Evolutionary conservation across 352 stramenopile species (phyloP), one percentile per base, ranked within the genome.

Genomic region (Plasmopara viticola): DNA sequence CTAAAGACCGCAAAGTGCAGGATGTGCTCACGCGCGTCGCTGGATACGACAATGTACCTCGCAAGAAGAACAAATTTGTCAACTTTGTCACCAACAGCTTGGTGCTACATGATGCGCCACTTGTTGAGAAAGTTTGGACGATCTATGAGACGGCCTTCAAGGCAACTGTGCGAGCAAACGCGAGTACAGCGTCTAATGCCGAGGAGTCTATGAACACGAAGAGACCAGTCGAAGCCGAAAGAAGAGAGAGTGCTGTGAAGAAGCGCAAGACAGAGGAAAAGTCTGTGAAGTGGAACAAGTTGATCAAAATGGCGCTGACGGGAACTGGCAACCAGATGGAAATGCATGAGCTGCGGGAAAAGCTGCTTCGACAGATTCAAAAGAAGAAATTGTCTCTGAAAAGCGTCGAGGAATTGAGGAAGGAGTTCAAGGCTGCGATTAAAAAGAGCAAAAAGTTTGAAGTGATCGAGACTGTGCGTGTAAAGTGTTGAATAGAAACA

Each of bases 31-130:
- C 79, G 49, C 72, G 84, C 43, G 70, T 97, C 47, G 74, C 73
- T 0, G 70, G 63, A 14, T 89, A 95, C 53, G 74, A 86, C 57
- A 98, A 98, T 56, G 86, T 97, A 39, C 92, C 92, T 15, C 84
- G 91, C 50, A 96, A 97, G 64, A 84, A 96, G 58, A 78, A 87
- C 62, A 97, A 97, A 62, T 98, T 97, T 53, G 58, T 87, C 54
- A 97, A 97, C 68, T 97, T 96, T 59, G 74, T 94, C 48, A 74
- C 68, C 51, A 97, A 96, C 66, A 91, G 72, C 58, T 72, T 95
- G 37, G 70, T 69, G 31, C 43, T 89, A 15, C 58, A 59, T 8
- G 68, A 86, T 47, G 49, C 63, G 30, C 39, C 53, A 28, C 66
- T 77, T 9, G 68, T 89, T 15, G 73, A 90, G 29, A 73, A 74